Percentiles rank a stretch among this genome's conserved stretches.
These are phyloP conservation scores for Lecanicillium sp. DNA, from an alignment of 2,329 filamentous ascomycete genomes.

Conservation along the genomic window DNA sequence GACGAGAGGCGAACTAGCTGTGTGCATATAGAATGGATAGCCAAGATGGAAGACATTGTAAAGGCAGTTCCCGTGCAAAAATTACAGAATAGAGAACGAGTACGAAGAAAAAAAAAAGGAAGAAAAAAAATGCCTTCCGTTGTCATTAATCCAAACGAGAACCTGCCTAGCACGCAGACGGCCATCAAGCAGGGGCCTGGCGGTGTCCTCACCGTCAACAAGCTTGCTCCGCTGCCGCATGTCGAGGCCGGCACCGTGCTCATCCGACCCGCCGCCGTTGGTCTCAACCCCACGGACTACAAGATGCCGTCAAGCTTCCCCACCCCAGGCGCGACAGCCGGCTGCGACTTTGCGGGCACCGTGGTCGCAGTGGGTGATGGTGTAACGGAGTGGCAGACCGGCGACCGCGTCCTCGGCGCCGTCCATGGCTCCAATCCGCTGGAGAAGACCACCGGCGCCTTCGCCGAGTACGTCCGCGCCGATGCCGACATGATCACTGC, in stretches of 20 bases:
- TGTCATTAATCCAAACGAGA: background rate
- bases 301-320: background rate
- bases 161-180: background rate
- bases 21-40: background rate
- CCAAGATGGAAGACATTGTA: background rate
- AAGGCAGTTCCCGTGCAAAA: background rate
- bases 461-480: conserved; percentile 4
- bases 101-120: too few species aligned
- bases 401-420: background rate
- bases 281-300: conserved; percentile 1
- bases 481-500: conserved; percentile 1
- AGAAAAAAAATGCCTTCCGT: background rate
- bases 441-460: background rate
- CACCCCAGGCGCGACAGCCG: background rate
- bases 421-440: background rate
- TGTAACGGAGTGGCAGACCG: background rate
- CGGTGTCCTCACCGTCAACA: background rate
- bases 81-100: background rate
- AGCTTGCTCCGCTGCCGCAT: background rate
- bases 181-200: background rate
- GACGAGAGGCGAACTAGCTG: background rate
- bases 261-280: conserved; percentile 1
- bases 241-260: background rate
- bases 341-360: background rate
- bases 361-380: background rate